Percentiles rank a stretch among this genome's conserved stretches.
These are phyloP conservation scores for Vaccinium myrtillus DNA, from an alignment of 148 eudicot species.

Conservation along the genomic window DNA sequence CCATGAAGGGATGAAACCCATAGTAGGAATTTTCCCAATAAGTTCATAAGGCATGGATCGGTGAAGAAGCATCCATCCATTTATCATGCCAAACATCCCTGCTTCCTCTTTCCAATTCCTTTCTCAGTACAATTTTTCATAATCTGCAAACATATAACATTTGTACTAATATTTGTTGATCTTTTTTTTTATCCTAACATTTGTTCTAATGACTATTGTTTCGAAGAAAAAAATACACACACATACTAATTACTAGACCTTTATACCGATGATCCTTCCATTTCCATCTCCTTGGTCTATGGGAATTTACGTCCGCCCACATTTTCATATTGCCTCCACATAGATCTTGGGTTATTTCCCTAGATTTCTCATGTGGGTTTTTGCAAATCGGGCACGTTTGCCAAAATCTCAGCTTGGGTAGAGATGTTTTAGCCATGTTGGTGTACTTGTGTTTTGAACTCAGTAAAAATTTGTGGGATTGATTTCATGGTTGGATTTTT, in stretches of 20 bases:
- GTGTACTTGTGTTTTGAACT: not conserved
- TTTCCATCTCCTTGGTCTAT: conserved; percentile 12
- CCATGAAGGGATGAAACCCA: too few relatives aligned
- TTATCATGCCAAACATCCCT: conserved; percentile 13
- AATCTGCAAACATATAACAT: not conserved
- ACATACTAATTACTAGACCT: conserved; percentile 8
- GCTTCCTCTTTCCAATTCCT: not conserved
- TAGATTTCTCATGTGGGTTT: conserved; percentile 20
- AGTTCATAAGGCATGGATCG: not conserved
- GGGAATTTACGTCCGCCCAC: conserved; percentile 9
- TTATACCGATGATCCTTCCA: not conserved
- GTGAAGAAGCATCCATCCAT: conserved; percentile 8
- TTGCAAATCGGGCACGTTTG: conserved; percentile 16
- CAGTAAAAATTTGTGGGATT: not conserved
- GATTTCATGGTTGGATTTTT: conserved; percentile 14
- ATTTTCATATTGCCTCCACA: conserved; percentile 19
- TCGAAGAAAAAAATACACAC: conserved; percentile 5
- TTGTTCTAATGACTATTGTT: too few relatives aligned
- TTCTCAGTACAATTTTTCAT: conserved; percentile 2
- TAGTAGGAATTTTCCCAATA: not conserved
- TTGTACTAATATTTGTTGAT: too few relatives aligned
- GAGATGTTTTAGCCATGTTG: not conserved
- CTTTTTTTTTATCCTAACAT: not conserved
- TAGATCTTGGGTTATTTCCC: conserved; percentile 29
- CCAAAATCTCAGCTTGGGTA: conserved; percentile 17